phyloP scores from a whole-genome alignment of 176 grass and related monocot species.

The Themeda triandra region DNA sequence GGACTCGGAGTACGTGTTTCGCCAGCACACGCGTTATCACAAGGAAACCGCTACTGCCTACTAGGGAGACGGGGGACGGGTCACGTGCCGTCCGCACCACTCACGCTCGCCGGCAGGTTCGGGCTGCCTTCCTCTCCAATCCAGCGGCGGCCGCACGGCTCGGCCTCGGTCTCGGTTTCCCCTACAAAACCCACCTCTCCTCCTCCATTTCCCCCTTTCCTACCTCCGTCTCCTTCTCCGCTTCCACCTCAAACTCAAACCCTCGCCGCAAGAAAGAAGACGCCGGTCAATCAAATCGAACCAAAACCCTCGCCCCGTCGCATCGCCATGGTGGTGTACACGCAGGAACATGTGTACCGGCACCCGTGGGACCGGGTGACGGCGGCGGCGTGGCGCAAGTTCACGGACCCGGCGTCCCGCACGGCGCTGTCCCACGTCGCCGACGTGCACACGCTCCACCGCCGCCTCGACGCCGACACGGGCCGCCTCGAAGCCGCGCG shows the following conservation, averaged over 20 bases:
- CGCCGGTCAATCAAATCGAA: slow-evolving; percentile 15
- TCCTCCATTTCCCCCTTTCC: not conserved
- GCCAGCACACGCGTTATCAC: not conserved
- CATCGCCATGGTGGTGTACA: slow-evolving; percentile 68
- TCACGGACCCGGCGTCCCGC: slow-evolving; percentile 77
- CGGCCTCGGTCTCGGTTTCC: not conserved
- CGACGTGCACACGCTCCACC: slow-evolving; percentile 85
- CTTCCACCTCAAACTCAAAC: slow-evolving; percentile 33
- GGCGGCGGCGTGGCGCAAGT: slow-evolving; percentile 92
- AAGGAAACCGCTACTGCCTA: not conserved
- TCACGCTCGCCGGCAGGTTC: not conserved
- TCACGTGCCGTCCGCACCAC: not conserved
- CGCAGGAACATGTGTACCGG: slow-evolving; percentile 86
- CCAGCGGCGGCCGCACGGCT: slow-evolving; percentile 15
- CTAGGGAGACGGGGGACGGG: not conserved
- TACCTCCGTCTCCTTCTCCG: slow-evolving; percentile 3
- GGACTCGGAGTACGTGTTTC: fast-evolving
- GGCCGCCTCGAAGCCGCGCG: slow-evolving; percentile 72
- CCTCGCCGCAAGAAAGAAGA: slow-evolving; percentile 33
- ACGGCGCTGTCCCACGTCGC: slow-evolving; percentile 71
- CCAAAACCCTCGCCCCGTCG: not conserved
- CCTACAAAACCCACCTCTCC: not conserved
- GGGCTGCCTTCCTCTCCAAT: slow-evolving; percentile 42
- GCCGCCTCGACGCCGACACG: slow-evolving; percentile 39
- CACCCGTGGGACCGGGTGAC: slow-evolving; percentile 98